Base-by-base conservation (phyloP, 2,329 filamentous ascomycete species). In the Balansia obtecta region DNA sequence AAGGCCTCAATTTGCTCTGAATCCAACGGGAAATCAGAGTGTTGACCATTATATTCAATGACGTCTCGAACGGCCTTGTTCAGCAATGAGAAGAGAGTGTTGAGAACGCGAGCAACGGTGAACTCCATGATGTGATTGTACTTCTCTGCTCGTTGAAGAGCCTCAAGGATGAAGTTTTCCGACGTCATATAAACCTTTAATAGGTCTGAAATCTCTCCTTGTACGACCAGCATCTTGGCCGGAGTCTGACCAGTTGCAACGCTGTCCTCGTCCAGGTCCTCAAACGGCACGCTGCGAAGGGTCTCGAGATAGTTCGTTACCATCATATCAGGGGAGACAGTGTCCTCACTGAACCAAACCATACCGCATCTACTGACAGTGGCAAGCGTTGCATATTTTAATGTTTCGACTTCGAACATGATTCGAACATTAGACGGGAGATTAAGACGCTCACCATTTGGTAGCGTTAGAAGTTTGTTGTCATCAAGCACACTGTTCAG, bases 301-400 rank as follows among this genome's bases (percentile, higher is more conserved):
- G 84, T 82, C 53, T 93, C 82, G 48, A 98, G 79, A 61, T 98
- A 96, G 68, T 97, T 88, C 55, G 81, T 76, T 40, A 97, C 85
- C 82, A 97, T 86, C 86, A 98, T 95, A 57, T 79, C 79, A 1
- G 91, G 80, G 33, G 88, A 91, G 40, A 99, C 91, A 30, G 90
- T 97, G 63, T 98, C 94, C 61, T 96, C 91, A 64, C 89, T 98
- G 71, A 97, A 98, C 93, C 93, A 99, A 13, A 99, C 94, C 93
- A 99, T 99, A 76, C 93, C 93, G 66, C 93, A 99, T 71, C 93
- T 89, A 82, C 87, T 94, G 63, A 99, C 93, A n/a, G 93, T 99
- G 50, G 93, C 93, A 43, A 98, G 79, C 0, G 93, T 99, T 38
- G 93, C 93, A 64, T 98, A 98, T 64, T 94, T 95, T 53, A 99